Conservation (phyloP, 208 protist species). For the Naegleria lovaniensis region DNA sequence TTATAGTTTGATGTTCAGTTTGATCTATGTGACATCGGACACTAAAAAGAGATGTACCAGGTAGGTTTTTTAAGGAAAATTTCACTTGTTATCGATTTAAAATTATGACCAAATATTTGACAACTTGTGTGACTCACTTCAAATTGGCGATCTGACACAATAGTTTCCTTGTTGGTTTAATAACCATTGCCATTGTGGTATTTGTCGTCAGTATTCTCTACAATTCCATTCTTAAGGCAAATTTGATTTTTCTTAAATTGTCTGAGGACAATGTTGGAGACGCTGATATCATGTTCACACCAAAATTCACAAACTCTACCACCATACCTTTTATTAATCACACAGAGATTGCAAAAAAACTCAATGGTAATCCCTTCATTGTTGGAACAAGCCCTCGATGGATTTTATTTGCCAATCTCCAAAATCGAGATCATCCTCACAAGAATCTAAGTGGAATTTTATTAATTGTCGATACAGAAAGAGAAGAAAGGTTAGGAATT, state of each 20-base stretch:
- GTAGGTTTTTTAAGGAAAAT: too few relatives aligned
- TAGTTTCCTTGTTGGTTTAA: background rate
- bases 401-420: background rate
- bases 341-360: background rate
- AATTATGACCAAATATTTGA: too few relatives aligned
- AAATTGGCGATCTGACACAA: too few relatives aligned
- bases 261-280: constrained; percentile 18
- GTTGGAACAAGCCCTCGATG: constrained; percentile 6
- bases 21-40: background rate
- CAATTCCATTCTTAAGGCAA: background rate
- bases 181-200: constrained; percentile 11
- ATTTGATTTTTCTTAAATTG: constrained; percentile 18
- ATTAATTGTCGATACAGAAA: constrained; percentile 16
- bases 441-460: background rate
- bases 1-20: background rate
- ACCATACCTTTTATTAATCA: constrained; percentile 2
- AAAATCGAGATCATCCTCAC: background rate
- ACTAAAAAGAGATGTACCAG: background rate
- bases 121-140: too few relatives aligned
- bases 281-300: background rate
- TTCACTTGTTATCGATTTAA: too few relatives aligned
- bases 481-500: constrained; percentile 53
- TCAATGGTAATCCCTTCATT: too few relatives aligned
- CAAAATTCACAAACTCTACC: background rate
- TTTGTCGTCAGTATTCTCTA: constrained; percentile 21